Percentiles rank a stretch among this genome's conserved stretches.
Evolutionary conservation across 2,329 filamentous ascomycete genomes (phyloP).

Genomic region (Cryoendolithus antarcticus): DNA sequence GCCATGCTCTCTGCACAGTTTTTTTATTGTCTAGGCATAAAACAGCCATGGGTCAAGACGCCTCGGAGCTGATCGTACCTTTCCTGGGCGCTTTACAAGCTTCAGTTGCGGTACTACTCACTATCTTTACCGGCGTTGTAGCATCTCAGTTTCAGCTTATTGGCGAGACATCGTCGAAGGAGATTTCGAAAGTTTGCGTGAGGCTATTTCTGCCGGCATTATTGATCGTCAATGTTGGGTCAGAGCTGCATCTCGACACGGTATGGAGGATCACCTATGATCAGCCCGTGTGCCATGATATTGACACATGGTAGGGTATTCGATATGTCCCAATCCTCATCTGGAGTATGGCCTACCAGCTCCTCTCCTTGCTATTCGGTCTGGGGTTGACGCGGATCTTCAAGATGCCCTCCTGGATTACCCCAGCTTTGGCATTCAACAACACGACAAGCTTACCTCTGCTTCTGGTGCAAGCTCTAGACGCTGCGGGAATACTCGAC

Average conservation of each 20-base stretch:
- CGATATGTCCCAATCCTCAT: constrained; percentile 23
- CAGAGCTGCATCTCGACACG: constrained; percentile 36
- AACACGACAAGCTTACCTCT: constrained; percentile 45
- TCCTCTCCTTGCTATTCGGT: constrained; percentile 38
- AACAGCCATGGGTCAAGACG: constrained; percentile 3
- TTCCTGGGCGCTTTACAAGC: constrained; percentile 45
- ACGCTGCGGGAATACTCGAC: constrained; percentile 44
- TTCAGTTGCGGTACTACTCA: constrained; percentile 41
- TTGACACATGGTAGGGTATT: too few species aligned
- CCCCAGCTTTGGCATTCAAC: constrained; percentile 44
- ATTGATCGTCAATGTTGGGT: constrained; percentile 41
- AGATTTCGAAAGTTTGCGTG: constrained; percentile 41
- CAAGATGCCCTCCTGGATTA: constrained; percentile 41
- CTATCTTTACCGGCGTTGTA: constrained; percentile 40
- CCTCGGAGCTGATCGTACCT: constrained; percentile 20
- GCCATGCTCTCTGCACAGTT: too few species aligned
- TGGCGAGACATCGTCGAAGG: constrained; percentile 35
- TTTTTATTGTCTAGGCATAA: too few species aligned
- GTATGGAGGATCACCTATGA: too few species aligned
- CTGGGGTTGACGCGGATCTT: constrained; percentile 32
- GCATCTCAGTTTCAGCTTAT: constrained; percentile 40
- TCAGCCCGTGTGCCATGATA: too few species aligned
- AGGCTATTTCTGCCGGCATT: constrained; percentile 42
- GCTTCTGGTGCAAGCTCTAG: constrained; percentile 40
- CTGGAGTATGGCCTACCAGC: constrained; percentile 40